Evolutionary conservation across 1,284 basidiomycete genomes (phyloP), one percentile per base, ranked within the genome.

Genomic region (Omphalotus olearius): DNA sequence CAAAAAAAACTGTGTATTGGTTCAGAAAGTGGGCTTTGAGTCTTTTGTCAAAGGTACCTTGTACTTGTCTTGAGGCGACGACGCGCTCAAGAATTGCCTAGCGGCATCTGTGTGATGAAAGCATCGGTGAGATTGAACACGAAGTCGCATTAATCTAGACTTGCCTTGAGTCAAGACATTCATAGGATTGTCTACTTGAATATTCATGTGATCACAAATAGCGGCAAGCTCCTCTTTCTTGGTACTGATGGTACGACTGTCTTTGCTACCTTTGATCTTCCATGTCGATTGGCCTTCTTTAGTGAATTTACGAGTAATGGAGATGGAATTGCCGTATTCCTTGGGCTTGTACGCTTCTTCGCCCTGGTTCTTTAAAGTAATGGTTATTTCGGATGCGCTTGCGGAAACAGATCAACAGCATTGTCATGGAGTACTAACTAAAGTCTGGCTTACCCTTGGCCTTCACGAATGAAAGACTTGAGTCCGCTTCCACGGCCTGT

Each of bases 171-270:
- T 96, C 30, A 96, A 75, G 37, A 99, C 86, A 57, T 94, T 97
- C 79, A 98, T 85, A 0, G 95, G 95, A 62, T 98, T 98, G 65
- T 99, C 97, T 54, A 98, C 91, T 63, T 94, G 92, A 55, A 99
- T 93, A 63, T 93, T 92, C 84, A 96, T 95, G 61, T 94, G 89
- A 63, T 97, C 91, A 60, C 87, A 86, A 46, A 98, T 96, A 2
- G 85, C 80, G 37, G 90, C 79, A 18, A 99, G 71, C 63, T 97
- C 93, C 26, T 93, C 85, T 56, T 84, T 83, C 70, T 91, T 94
- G n/a, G 73, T 85, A 36, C 86, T 88, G 47, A 97, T 68, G 5
- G 83, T 67, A 53, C 75, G 80, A 25, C 83, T 83, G 18, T 85
- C 80, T 59, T 77, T 81, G 55, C 76, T 9, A n/a, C 51, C 80